Percentiles rank a stretch among this genome's conserved stretches.
phyloP scores from a whole-genome alignment of 331 rosid genomes.

The Prunus yedoensis region DNA sequence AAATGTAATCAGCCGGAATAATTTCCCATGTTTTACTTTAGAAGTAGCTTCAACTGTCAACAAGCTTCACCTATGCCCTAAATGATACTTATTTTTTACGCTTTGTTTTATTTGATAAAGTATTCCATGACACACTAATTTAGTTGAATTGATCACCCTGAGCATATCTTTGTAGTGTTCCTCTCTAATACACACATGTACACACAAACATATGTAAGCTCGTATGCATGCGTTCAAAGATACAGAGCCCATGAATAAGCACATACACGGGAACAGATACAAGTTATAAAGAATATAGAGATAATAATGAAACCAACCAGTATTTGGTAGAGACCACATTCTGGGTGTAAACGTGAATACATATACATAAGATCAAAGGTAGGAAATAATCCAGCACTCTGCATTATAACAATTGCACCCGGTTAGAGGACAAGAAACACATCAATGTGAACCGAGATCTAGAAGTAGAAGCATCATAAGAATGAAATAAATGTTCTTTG shows the following conservation, averaged over 20 bases:
- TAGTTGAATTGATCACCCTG: not conserved
- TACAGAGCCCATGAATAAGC: not conserved
- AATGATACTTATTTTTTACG: not conserved
- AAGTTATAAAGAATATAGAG: constrained; percentile 6
- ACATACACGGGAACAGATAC: not conserved
- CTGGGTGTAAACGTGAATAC: constrained; percentile 68
- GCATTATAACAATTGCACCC: constrained; percentile 28
- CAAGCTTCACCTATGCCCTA: not conserved
- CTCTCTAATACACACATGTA: not conserved
- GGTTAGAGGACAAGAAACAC: constrained; percentile 27
- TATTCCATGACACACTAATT: not conserved
- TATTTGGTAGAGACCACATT: constrained; percentile 51
- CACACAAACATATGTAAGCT: not conserved
- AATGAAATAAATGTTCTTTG: constrained; percentile 14
- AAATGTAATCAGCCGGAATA: not conserved
- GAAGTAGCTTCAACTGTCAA: not conserved
- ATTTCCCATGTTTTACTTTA: not conserved
- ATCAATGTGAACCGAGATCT: not conserved
- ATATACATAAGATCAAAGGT: constrained; percentile 72
- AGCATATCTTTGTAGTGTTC: not conserved
- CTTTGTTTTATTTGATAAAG: no score
- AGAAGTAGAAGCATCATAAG: not conserved
- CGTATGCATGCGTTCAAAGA: not conserved
- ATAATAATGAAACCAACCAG: constrained; percentile 51
- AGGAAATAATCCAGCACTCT: constrained; percentile 93